Percentiles rank a stretch among this genome's conserved stretches.
These are phyloP conservation scores for Viola pubescens DNA, from an alignment of 441 rosid species.

Conservation along the genomic window DNA sequence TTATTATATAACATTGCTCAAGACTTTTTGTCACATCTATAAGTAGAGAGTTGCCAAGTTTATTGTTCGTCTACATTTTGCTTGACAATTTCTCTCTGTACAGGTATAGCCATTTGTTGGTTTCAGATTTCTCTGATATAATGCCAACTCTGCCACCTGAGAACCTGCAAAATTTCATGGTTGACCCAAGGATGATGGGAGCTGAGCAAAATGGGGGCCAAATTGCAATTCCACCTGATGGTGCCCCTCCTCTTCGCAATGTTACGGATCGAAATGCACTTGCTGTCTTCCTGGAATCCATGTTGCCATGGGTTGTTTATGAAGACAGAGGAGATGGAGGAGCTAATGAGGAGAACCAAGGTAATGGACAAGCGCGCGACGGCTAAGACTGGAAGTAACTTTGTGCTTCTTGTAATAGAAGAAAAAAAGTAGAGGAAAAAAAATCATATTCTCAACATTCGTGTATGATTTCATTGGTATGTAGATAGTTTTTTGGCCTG, in stretches of 20 bases:
- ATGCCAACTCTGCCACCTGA: slow-evolving; percentile 78
- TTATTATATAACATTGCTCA: background rate
- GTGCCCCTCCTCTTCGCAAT: slow-evolving; percentile 34
- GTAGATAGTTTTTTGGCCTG: slow-evolving; percentile 3
- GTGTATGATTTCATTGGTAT: background rate
- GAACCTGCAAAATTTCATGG: slow-evolving; percentile 71
- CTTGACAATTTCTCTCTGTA: slow-evolving; percentile 7
- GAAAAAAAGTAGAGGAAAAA: background rate
- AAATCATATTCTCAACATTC: no score
- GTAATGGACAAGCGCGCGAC: slow-evolving; percentile 25
- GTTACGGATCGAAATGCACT: slow-evolving; percentile 54
- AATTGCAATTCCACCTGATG: slow-evolving; percentile 32
- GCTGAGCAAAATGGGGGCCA: slow-evolving; percentile 32
- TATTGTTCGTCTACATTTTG: background rate
- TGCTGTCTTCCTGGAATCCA: slow-evolving; percentile 63
- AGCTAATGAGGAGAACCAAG: slow-evolving; percentile 32
- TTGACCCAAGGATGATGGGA: slow-evolving; percentile 52
- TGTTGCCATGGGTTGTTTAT: slow-evolving; percentile 70
- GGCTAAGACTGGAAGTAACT: slow-evolving; percentile 20
- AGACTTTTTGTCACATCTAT: background rate
- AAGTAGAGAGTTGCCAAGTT: background rate
- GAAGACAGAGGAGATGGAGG: slow-evolving; percentile 40
- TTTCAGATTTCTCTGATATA: slow-evolving; percentile 70
- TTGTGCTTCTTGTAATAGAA: slow-evolving; percentile 7
- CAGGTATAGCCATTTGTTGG: slow-evolving; percentile 71